A percentile compares a stretch with the other conserved stretches of the same genome.
phyloP scores from a whole-genome alignment of 2,329 filamentous ascomycete species.

The Chaetomium sp. region DNA sequence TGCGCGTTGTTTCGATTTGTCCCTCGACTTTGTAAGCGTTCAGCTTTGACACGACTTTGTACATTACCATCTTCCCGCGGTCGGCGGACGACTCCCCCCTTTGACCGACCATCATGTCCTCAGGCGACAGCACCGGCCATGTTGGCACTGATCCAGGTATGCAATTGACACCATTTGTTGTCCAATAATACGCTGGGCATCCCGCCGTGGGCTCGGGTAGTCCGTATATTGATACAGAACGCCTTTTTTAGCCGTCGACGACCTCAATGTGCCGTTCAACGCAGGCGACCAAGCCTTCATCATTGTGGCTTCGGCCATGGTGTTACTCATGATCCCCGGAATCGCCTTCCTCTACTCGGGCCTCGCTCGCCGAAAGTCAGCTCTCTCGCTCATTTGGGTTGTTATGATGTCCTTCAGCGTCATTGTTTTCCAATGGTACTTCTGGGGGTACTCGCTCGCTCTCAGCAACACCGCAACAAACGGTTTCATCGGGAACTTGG shows the following conservation, averaged over 20 bases:
- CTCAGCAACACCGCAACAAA: slow-evolving; percentile 78
- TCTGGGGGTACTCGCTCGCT: slow-evolving; percentile 96
- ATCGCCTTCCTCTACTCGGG: slow-evolving; percentile 97
- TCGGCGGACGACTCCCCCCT: not conserved
- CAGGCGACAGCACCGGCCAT: slow-evolving; percentile 9
- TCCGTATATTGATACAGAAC: not conserved
- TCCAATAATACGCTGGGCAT: not conserved
- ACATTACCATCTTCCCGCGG: not conserved
- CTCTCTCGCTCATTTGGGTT: slow-evolving; percentile 93
- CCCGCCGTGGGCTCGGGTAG: not conserved
- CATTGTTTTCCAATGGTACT: slow-evolving; percentile 97
- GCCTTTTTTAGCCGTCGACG: slow-evolving; percentile 57
- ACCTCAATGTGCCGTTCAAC: slow-evolving; percentile 93
- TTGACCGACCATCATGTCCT: slow-evolving; percentile 14
- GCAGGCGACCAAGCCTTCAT: slow-evolving; percentile 93
- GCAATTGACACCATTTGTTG: not conserved
- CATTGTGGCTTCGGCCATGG: slow-evolving; percentile 82
- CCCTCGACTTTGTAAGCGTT: no score
- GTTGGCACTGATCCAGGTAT: slow-evolving; percentile 12
- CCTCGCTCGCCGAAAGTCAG: slow-evolving; percentile 94
- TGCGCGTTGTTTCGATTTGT: no score
- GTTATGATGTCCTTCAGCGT: slow-evolving; percentile 91
- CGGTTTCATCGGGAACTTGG: slow-evolving; percentile 85
- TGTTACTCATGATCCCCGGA: slow-evolving; percentile 92
- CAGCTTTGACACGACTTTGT: no score